Evolutionary conservation across 805 yeast species (phyloP).

Genomic region (Maudiozyma barnettii): DNA sequence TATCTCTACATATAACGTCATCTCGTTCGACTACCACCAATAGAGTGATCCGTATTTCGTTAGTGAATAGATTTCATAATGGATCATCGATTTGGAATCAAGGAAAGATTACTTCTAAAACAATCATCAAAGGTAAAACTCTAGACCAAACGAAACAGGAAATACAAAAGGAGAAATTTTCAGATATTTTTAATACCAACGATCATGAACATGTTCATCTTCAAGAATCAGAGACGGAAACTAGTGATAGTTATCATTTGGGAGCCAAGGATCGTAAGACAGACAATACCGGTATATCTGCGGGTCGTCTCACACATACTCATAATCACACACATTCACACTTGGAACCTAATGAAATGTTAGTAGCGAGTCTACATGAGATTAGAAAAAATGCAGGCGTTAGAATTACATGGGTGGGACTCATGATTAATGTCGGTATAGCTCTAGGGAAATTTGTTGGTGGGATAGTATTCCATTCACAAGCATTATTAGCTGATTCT

Average conservation of each 20-base stretch:
- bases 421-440: slow-evolving; percentile 73
- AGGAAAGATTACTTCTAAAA: background rate
- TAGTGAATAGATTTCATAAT: background rate
- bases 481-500: slow-evolving; percentile 88
- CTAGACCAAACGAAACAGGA: background rate
- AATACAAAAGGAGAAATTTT: slow-evolving; percentile 2
- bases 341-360: slow-evolving; percentile 25
- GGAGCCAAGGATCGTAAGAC: slow-evolving; percentile 18
- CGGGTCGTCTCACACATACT: slow-evolving; percentile 1
- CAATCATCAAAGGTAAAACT: background rate
- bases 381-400: slow-evolving; percentile 70
- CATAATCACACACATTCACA: slow-evolving; percentile 31
- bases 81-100: background rate
- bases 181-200: slow-evolving; percentile 11
- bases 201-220: slow-evolving; percentile 34
- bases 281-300: slow-evolving; percentile 21
- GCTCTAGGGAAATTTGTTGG: slow-evolving; percentile 82
- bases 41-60: background rate
- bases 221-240: slow-evolving; percentile 35
- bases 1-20: background rate
- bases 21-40: background rate
- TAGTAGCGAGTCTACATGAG: slow-evolving; percentile 35
- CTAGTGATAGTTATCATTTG: slow-evolving; percentile 32
- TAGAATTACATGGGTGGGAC: slow-evolving; percentile 86
- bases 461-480: slow-evolving; percentile 88